Base-by-base conservation (phyloP, 1,284 basidiomycete genomes). In the Kalmanozyma brasiliensis region DNA sequence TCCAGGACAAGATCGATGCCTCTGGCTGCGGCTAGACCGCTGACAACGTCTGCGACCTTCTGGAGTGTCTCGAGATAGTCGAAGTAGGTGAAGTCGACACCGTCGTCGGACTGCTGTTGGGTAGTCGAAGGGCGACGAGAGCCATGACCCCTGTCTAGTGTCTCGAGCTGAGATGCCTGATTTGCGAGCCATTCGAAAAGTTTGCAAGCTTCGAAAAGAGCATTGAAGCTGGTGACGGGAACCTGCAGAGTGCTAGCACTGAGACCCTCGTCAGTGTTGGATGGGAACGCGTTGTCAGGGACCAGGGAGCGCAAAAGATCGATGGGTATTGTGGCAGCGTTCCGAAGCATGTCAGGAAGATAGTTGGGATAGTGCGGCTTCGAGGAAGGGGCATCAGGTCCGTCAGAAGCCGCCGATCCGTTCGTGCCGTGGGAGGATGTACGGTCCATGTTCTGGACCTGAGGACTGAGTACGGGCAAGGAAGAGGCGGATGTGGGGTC, bases 141-240 rank as follows among this genome's bases (percentile, higher is more conserved):
- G 20, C 17, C 34, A 2, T 46, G 30, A 20, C 34, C 23, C n/a
- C 37, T 49, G 24, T 59, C 55, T 2, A n/a, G 13, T 4, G 29
- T 17, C 1, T 60, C 57, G 7, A 58, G 9, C 26, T 40, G 49
- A 19, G 34, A 19, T 8, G 61, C 51, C 40, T 52, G 45, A 7
- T 47, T 53, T 13, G 57, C 61, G 34, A 74, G 33, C 75, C 75
- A 77, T n/a, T 75, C 63, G 33, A 75, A 44, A n/a, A 55, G 52
- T 22, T 73, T 59, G 43, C 56, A 74, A 0, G 69, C 67, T 26
- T 75, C 75, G n/a, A 73, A 38, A 13, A 77, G 55, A 4, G 75
- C 75, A 36, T 60, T 64, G 35, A 77, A 53, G 55, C 65, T 71
- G n/a, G 69, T 61, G 38, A 75, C 61, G 14, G 75, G 75, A 5